Evolutionary conservation across 306 rosid species (phyloP).

Genomic region (Herpetospermum pedunculosum): DNA sequence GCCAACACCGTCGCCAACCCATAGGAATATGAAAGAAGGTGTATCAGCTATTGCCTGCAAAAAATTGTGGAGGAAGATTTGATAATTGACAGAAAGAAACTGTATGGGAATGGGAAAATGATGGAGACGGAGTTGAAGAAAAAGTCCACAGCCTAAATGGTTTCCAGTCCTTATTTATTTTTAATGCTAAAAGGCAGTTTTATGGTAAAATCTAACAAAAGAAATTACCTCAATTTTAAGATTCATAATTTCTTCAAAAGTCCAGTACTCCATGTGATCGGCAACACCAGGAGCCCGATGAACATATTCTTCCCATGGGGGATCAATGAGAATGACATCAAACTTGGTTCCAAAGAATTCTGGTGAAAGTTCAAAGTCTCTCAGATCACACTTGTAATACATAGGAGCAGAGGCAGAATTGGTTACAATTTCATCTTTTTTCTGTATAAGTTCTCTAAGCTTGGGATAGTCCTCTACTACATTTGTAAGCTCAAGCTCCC

Average conservation of each 20-base stretch:
- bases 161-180: neutral
- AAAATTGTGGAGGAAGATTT: constrained; percentile 5
- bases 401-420: constrained; percentile 77
- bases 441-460: constrained; percentile 97
- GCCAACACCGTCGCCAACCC: constrained; percentile 98
- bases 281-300: constrained; percentile 99
- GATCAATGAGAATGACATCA: constrained; percentile 97
- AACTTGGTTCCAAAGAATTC: constrained; percentile 96
- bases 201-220: neutral
- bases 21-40: constrained; percentile 95
- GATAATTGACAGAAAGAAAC: neutral
- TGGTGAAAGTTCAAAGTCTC: constrained; percentile 83
- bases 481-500: constrained; percentile 95
- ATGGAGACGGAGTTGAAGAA: neutral
- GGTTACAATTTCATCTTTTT: constrained; percentile 88
- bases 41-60: constrained; percentile 95
- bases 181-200: neutral
- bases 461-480: constrained; percentile 98
- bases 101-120: neutral
- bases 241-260: constrained; percentile 97
- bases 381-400: constrained; percentile 72
- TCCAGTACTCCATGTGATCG: constrained; percentile 95
- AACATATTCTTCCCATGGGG: constrained; percentile 99
- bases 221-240: constrained; percentile 85
- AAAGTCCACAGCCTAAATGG: neutral